Conservation (phyloP, 805 yeast species). For the Saturnispora diversa region DNA sequence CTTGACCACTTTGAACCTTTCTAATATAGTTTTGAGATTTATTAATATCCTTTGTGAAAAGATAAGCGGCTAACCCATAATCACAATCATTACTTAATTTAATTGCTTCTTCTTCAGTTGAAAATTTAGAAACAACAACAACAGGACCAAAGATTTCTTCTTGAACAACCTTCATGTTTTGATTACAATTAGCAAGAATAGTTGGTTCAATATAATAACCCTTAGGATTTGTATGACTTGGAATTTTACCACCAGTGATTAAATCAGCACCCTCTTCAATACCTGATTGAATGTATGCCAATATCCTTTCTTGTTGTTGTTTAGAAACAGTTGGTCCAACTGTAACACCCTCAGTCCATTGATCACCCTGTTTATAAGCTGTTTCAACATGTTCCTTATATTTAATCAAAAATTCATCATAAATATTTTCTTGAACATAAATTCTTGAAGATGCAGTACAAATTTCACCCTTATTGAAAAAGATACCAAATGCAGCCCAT, state of each 20-base stretch:
- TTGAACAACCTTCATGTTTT: constrained; percentile 58
- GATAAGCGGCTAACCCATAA: constrained; percentile 88
- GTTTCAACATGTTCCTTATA: constrained; percentile 46
- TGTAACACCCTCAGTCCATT: constrained; percentile 66
- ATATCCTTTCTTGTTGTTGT: constrained; percentile 68
- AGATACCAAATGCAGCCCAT: constrained; percentile 73
- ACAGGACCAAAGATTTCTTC: constrained; percentile 92
- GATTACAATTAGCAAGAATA: constrained; percentile 61
- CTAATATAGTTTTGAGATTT: constrained; percentile 69
- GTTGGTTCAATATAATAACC: constrained; percentile 72
- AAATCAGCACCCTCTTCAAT: constrained; percentile 75
- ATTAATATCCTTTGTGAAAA: constrained; percentile 69
- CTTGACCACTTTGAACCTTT: constrained; percentile 76
- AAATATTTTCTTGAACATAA: constrained; percentile 76
- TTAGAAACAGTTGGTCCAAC: constrained; percentile 92
- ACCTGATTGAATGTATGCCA: constrained; percentile 71
- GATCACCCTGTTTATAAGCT: constrained; percentile 63
- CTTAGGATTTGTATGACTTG: constrained; percentile 34
- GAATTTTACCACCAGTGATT: constrained; percentile 53
- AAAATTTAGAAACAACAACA: constrained; percentile 74
- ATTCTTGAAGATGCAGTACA: constrained; percentile 94
- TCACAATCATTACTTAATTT: constrained; percentile 68
- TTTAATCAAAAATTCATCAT: constrained; percentile 64
- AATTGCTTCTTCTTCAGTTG: constrained; percentile 74
- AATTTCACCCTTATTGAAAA: constrained; percentile 91